Evolutionary conservation across 106 monocot species (phyloP).

Genomic region (Allium sativum): DNA sequence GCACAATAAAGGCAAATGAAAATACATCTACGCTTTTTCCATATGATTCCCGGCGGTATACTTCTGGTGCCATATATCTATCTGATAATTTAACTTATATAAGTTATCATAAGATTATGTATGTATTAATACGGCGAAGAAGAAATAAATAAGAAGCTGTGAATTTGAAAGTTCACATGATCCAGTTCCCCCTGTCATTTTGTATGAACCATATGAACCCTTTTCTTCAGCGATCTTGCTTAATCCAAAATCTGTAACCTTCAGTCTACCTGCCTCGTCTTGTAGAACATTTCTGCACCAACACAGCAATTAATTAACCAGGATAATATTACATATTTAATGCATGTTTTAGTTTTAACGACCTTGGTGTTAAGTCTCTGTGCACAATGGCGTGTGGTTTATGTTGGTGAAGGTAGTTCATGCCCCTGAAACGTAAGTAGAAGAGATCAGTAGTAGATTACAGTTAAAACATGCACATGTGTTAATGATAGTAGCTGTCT

Average conservation of each 20-base stretch:
- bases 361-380: slow-evolving; percentile 22
- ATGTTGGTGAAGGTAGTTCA: slow-evolving; percentile 22
- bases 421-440: slow-evolving; percentile 7
- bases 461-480: too few relatives aligned
- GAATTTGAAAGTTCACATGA: slow-evolving; percentile 9
- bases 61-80: slow-evolving; percentile 24
- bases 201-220: slow-evolving; percentile 17
- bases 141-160: not conserved
- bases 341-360: not conserved
- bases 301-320: not conserved
- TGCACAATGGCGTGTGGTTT: slow-evolving; percentile 21
- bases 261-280: too few relatives aligned
- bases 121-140: not conserved
- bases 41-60: slow-evolving; percentile 21
- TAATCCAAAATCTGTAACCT: slow-evolving; percentile 1
- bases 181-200: slow-evolving; percentile 22
- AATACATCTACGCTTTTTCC: slow-evolving; percentile 17
- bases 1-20: slow-evolving; percentile 16
- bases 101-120: not conserved
- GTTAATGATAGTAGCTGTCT: too few relatives aligned
- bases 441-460: not conserved
- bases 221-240: slow-evolving; percentile 20
- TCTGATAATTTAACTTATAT: slow-evolving; percentile 4
- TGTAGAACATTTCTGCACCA: too few relatives aligned
- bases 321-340: not conserved